Evolutionary conservation across 208 protist genomes (phyloP), one percentile per base, ranked within the genome.

Genomic region (Trypanosoma lewisi): DNA sequence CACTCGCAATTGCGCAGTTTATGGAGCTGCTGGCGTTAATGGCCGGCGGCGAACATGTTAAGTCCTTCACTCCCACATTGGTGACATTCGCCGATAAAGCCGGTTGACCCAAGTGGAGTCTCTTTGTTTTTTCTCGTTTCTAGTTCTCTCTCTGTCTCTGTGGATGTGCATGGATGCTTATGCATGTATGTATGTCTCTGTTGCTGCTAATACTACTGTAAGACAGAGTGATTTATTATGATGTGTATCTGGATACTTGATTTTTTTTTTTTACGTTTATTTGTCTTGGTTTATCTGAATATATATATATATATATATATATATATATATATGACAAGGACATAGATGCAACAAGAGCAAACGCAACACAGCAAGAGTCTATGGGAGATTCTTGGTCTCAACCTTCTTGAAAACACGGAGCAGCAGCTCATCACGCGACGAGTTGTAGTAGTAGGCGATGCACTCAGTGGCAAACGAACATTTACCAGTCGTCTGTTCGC

Each of bases 21-120:
- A 73, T 94, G 61, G 90, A 96, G 69, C 62, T 96, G 19, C 76
- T 96, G 1, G 76, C 85, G 1, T 59, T 94, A 7, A 80, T 91
- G 59, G 61, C 82, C 0, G 87, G 87, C n/a, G 90, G 87, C 21
- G 85, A 90, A 23, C 66, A 83, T 14, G 76, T 96, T 37, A 75
- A 87, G 62, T 82, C 78, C 28, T 93, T 94, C 56, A 89, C 82
- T 7, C 62, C 70, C 11, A 81, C 80, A 1, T 81, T 69, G 0
- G 90, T 95, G 36, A 83, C 75, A 0, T 77, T 95, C 59, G 67
- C 67, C 0, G 73, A 73, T 54, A 56, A 64, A 48, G 17, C 14
- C 51, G 4, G 8, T 14, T 76, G 30, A 49, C 33, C 14, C 14
- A 41, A 16, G 7, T 41, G 7, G 14, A 16, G 7, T 63, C n/a